Conservation (phyloP, 345 rosid genomes). For the Kandelia obovata region DNA sequence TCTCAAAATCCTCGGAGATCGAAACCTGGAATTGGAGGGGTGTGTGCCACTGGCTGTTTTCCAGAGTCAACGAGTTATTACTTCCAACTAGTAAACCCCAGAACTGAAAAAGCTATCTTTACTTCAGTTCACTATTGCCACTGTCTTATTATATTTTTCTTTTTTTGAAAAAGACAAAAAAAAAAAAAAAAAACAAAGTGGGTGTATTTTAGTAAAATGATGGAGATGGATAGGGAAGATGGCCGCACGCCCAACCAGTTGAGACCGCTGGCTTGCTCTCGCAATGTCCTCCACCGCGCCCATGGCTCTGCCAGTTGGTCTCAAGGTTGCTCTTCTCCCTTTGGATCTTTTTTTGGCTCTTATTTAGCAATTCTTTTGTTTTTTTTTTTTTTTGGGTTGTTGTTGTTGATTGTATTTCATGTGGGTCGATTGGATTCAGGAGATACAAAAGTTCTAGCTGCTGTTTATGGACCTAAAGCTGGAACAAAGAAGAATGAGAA, state of each 20-base stretch:
- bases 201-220: constrained; percentile 1
- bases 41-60: neutral
- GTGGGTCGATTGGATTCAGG: constrained; percentile 36
- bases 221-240: constrained; percentile 67
- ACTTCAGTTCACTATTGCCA: neutral
- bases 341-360: neutral
- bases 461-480: constrained; percentile 90
- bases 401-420: neutral
- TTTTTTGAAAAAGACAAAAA: neutral
- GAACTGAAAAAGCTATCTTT: too few species aligned
- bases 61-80: too few species aligned
- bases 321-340: constrained; percentile 50
- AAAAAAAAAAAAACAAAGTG: too few species aligned
- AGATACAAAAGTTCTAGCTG: constrained; percentile 79
- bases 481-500: constrained; percentile 88
- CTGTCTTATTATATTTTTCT: neutral
- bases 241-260: constrained; percentile 66
- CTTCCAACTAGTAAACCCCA: too few species aligned
- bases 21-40: too few species aligned
- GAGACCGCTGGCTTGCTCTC: constrained; percentile 75
- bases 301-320: constrained; percentile 98
- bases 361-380: neutral
- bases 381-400: neutral
- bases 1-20: neutral
- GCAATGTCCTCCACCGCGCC: constrained; percentile 73